Evolutionary conservation across 169 alveolate species (phyloP).

Genomic region (Eimeria mitis): DNA sequence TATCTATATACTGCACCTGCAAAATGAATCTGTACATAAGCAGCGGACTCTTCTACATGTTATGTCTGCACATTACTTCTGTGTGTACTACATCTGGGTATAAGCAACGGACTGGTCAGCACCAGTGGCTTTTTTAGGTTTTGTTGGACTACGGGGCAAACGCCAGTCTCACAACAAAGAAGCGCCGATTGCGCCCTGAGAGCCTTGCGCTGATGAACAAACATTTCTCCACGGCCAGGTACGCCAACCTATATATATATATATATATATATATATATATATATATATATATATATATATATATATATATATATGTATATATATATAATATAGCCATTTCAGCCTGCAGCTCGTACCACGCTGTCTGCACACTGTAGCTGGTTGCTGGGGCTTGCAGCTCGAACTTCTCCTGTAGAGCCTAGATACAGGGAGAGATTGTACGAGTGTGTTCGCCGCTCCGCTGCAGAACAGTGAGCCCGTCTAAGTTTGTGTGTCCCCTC

Average conservation of each 20-base stretch:
- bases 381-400: neutral
- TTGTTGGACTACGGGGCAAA: constrained; percentile 52
- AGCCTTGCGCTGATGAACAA: constrained; percentile 17
- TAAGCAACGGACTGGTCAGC: neutral
- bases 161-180: constrained; percentile 8
- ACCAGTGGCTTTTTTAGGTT: neutral
- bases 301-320: neutral
- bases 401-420: neutral
- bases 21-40: neutral
- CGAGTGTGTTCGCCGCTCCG: neutral
- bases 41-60: too few relatives aligned
- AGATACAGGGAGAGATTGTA: neutral
- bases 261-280: neutral
- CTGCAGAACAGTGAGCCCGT: neutral
- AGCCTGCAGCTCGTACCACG: neutral
- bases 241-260: neutral
- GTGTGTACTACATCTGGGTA: too few relatives aligned
- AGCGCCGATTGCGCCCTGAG: constrained; percentile 20
- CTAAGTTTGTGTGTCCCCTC: neutral
- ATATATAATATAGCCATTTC: neutral
- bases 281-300: neutral
- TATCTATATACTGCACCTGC: neutral
- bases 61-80: too few relatives aligned
- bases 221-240: constrained; percentile 44
- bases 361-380: neutral